Evolutionary conservation across 164 flowering plant species (phyloP), one percentile per base, ranked within the genome.

Genomic region (Stephania cephalantha): DNA sequence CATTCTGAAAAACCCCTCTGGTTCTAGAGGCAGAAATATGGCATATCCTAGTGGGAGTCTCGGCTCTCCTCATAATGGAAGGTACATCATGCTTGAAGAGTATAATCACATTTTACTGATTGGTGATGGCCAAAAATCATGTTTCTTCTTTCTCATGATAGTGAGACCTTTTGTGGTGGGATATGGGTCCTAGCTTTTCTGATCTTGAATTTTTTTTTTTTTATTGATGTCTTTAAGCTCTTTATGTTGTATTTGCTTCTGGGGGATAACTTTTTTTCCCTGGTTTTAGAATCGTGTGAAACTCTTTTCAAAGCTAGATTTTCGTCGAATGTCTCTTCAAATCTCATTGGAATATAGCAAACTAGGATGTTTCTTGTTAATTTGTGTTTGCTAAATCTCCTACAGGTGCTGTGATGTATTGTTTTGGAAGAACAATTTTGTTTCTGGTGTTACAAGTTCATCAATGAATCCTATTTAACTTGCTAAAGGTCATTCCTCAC

Each of bases 11-110:
- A 71, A 79, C 69, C 82, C 61, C 78, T 70, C 87, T 78, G 81
- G 82, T 78, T 76, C 89, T 35, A 84, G 79, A 74, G 88, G 74
- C 25, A 81, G 83, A 72, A 79, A 80, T 58, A 77, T 87, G 55
- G 68, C 29, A 30, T 79, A 78, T 61, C 64, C 83, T 79, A 50
- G 81, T 29, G 76, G 81, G 22, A 78, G 67, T 75, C 61, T 53
- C 78, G 83, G 75, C 45, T 31, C 72, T 31, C 69, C 83, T 72
- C 76, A 65, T 68, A 87, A 85, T 70, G 89, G 81, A 68, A 90
- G 97, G 98, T 91, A 84, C 6, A 61, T 11, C 46, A 71, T 68
- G 42, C 10, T 77, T 82, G 20, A 18, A 61, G 66, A 61, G n/a
- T 58, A 58, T 13, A 58, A 6, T 58, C 22, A 58, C 22, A 58